These are phyloP conservation scores for Plasmodium gonderi DNA, from an alignment of 169 alveolate species.

Conservation along the genomic window DNA sequence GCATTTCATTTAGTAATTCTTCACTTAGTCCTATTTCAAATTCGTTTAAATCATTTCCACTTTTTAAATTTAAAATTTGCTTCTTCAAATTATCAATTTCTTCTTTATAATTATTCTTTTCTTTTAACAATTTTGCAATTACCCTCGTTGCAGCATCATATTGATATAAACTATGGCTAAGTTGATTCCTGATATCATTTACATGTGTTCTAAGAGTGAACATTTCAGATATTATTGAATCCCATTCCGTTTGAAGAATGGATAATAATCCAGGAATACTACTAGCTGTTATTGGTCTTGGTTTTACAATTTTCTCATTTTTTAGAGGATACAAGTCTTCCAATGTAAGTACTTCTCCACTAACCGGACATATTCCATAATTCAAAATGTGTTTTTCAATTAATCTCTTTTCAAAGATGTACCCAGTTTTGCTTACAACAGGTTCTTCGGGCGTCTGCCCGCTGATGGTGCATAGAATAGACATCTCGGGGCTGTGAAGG, in stretches of 20 bases:
- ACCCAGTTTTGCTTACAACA: conserved; percentile 88
- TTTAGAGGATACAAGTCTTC: conserved; percentile 85
- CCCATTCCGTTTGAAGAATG: conserved; percentile 96
- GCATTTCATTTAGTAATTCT: conserved; percentile 75
- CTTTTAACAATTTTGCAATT: conserved; percentile 94
- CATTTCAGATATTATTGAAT: conserved; percentile 94
- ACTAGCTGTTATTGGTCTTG: conserved; percentile 93
- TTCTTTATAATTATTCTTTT: conserved; percentile 93
- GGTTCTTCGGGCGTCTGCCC: conserved; percentile 91
- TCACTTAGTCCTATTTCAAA: conserved; percentile 79
- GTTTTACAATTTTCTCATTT: conserved; percentile 87
- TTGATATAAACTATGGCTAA: conserved; percentile 96
- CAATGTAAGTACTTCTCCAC: conserved; percentile 84
- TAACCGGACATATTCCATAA: conserved; percentile 86
- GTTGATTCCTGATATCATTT: conserved; percentile 91
- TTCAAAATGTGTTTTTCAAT: conserved; percentile 88
- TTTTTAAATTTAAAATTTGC: conserved; percentile 82
- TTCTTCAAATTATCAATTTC: conserved; percentile 87
- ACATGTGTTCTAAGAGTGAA: conserved; percentile 90
- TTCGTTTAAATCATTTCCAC: conserved; percentile 77
- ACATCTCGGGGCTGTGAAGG: conserved; percentile 65
- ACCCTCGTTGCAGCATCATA: conserved; percentile 99
- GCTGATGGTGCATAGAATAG: conserved; percentile 88
- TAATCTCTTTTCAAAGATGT: conserved; percentile 86
- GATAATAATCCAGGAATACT: conserved; percentile 95